Evolutionary conservation across 2,329 filamentous ascomycete genomes (phyloP).

Genomic region (Fusarium duplospermum): DNA sequence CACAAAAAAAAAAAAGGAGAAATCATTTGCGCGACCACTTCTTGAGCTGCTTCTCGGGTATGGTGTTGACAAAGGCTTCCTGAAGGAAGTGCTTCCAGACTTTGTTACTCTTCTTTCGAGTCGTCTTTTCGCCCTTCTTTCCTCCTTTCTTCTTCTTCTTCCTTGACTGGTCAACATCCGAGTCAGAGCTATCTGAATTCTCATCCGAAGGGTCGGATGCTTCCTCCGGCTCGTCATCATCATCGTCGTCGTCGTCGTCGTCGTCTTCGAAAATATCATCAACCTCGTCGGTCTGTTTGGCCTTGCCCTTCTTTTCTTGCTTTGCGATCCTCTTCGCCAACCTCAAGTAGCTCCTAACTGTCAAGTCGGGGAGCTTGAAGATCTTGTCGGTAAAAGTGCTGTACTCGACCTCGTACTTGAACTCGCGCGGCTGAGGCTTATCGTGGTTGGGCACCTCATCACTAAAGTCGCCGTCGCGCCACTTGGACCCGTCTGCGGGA

Average conservation of each 20-base stretch:
- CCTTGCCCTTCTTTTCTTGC: slow-evolving; percentile 39
- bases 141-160: slow-evolving; percentile 29
- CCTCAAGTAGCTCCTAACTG: slow-evolving; percentile 82
- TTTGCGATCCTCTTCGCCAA: slow-evolving; percentile 82
- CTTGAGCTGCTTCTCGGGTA: slow-evolving; percentile 73
- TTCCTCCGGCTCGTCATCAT: slow-evolving; percentile 22
- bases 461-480: slow-evolving; percentile 73
- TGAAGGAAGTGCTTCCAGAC: slow-evolving; percentile 82
- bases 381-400: slow-evolving; percentile 80
- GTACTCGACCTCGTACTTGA: slow-evolving; percentile 87
- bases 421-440: slow-evolving; percentile 70
- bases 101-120: slow-evolving; percentile 68
- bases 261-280: slow-evolving; percentile 44
- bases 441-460: slow-evolving; percentile 64
- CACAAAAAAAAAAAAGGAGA: neutral
- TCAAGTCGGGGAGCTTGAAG: slow-evolving; percentile 84
- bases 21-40: slow-evolving; percentile 50
- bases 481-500: slow-evolving; percentile 55
- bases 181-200: slow-evolving; percentile 36
- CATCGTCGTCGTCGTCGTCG: slow-evolving; percentile 37
- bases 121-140: slow-evolving; percentile 60
- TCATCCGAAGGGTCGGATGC: slow-evolving; percentile 22
- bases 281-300: slow-evolving; percentile 32
- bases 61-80: slow-evolving; percentile 83
- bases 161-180: slow-evolving; percentile 14